Evolutionary conservation across 2,329 filamentous ascomycete genomes (phyloP).

Genomic region (Venturia carpophila): DNA sequence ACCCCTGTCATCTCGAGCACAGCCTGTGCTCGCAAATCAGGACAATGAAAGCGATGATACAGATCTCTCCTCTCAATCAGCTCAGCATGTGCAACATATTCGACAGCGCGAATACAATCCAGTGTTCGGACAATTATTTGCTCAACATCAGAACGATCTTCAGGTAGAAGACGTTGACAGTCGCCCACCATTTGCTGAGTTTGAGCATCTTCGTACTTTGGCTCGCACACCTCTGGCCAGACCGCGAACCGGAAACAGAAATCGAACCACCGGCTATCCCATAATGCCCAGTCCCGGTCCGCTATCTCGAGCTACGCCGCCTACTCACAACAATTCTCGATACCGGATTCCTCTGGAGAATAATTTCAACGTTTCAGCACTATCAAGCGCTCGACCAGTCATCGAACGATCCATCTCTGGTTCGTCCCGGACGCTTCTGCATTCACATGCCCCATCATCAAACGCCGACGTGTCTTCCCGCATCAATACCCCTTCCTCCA

Average conservation of each 20-base stretch:
- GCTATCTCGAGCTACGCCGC: constrained; percentile 17
- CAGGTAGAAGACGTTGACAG: constrained; percentile 24
- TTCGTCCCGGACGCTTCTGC: not conserved
- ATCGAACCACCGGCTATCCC: constrained; percentile 23
- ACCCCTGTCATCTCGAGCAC: constrained; percentile 25
- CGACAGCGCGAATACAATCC: constrained; percentile 33
- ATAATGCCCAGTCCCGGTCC: constrained; percentile 15
- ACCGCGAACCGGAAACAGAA: constrained; percentile 33
- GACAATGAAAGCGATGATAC: constrained; percentile 34
- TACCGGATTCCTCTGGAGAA: constrained; percentile 27
- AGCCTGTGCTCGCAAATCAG: constrained; percentile 24
- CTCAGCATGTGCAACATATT: constrained; percentile 23
- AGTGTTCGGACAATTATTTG: constrained; percentile 36
- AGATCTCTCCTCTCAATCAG: constrained; percentile 28
- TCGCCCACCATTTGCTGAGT: constrained; percentile 27
- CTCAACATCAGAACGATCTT: constrained; percentile 33
- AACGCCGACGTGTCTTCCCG: not conserved
- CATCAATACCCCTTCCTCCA: not conserved
- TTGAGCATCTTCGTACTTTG: constrained; percentile 29
- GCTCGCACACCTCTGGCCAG: constrained; percentile 33
- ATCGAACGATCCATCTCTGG: constrained; percentile 6
- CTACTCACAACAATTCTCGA: constrained; percentile 24
- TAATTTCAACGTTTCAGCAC: constrained; percentile 27
- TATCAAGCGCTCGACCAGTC: constrained; percentile 6
- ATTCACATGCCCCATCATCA: not conserved